phyloP scores from a whole-genome alignment of 768 basidiomycete species.

The Coprinopsis cinerea region DNA sequence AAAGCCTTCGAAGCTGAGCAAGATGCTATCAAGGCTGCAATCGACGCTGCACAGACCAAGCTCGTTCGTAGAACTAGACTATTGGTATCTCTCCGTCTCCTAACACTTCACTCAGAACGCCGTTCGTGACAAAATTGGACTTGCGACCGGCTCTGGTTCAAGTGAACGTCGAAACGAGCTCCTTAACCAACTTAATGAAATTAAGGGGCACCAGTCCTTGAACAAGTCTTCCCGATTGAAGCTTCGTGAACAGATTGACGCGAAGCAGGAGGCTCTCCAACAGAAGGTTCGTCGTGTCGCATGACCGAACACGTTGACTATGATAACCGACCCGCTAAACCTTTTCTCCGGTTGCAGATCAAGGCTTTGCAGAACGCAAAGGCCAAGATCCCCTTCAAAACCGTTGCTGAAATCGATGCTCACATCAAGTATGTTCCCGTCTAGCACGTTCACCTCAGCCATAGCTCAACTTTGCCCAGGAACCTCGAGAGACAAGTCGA shows the following conservation, averaged over 20 bases:
- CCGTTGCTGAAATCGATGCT: conserved; percentile 78
- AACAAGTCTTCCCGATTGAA: conserved; percentile 68
- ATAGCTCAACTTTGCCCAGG: conserved; percentile 32
- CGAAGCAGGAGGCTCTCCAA: conserved; percentile 67
- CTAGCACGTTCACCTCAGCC: neutral
- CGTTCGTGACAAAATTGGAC: conserved; percentile 70
- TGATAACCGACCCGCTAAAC: conserved; percentile 1
- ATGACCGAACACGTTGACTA: neutral
- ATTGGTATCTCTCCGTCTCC: conserved; percentile 5
- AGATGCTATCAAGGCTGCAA: conserved; percentile 73
- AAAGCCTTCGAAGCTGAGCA: conserved; percentile 80
- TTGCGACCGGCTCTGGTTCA: conserved; percentile 44
- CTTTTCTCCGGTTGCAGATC: conserved; percentile 43
- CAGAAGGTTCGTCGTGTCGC: conserved; percentile 60
- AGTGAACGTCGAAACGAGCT: conserved; percentile 69
- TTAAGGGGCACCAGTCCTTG: conserved; percentile 74
- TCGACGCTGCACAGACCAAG: conserved; percentile 75
- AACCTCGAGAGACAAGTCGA: conserved; percentile 87
- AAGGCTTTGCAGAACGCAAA: conserved; percentile 83
- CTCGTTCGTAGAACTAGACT: conserved; percentile 50
- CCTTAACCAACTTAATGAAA: conserved; percentile 71
- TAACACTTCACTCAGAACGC: conserved; percentile 20
- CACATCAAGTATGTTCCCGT: conserved; percentile 65
- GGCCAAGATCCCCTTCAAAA: conserved; percentile 74
- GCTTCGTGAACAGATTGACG: conserved; percentile 72